Conservation (phyloP, 2,329 filamentous ascomycete species). For the Sporothrix phasma region DNA sequence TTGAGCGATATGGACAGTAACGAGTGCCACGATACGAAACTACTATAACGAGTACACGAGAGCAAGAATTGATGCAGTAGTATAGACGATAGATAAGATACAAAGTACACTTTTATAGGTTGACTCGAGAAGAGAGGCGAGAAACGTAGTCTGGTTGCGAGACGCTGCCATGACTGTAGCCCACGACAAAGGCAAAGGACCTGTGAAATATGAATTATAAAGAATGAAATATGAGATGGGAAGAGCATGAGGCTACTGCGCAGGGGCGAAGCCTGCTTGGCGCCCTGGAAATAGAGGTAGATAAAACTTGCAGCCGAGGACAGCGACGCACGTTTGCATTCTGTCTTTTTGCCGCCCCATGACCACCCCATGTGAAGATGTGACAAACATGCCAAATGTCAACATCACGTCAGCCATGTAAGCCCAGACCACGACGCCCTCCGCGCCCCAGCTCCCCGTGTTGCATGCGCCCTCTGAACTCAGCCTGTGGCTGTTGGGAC, state of each 20-base stretch:
- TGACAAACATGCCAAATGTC: background rate
- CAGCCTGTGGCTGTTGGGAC: background rate
- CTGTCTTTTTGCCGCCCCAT: background rate
- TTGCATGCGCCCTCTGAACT: background rate
- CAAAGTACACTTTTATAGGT: background rate
- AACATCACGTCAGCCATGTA: too few relatives aligned
- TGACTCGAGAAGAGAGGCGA: background rate
- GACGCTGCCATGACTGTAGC: too few relatives aligned
- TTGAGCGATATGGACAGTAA: background rate
- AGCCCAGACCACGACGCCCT: background rate
- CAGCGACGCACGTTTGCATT: background rate
- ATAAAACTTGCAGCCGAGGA: conserved; percentile 36
- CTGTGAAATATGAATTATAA: too few relatives aligned
- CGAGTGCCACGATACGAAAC: background rate
- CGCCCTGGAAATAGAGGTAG: conserved; percentile 40
- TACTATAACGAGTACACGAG: background rate
- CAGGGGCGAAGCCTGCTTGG: conserved; percentile 36
- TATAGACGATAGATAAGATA: background rate
- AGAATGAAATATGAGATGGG: too few relatives aligned
- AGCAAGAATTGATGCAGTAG: background rate
- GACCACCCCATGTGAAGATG: background rate
- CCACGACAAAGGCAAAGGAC: too few relatives aligned
- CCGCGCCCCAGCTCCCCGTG: background rate
- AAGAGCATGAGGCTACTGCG: conserved; percentile 42
- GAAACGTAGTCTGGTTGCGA: too few relatives aligned